Evolutionary conservation across 1,284 basidiomycete genomes (phyloP), one percentile per base, ranked within the genome.

Genomic region (Veloboletus limbatus): DNA sequence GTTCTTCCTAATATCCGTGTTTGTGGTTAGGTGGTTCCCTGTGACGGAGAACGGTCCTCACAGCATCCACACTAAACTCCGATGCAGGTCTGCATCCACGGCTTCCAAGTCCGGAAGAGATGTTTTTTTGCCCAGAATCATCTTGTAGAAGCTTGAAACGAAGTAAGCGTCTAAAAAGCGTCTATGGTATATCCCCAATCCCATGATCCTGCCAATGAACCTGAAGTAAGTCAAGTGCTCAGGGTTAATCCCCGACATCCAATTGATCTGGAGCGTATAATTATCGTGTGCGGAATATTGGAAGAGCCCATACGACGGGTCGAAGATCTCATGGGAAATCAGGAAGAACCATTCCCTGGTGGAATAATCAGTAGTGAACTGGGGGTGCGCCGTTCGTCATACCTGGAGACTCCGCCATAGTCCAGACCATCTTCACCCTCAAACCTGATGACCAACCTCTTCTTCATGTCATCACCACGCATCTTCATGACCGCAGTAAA

Each of bases 201-300:
- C 96, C 55, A 98, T 77, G 51, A 88, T 86, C 44, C 97, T 84
- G 16, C 97, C 96, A 54, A 98, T 97, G 68, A 99, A 99, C 75
- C 97, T 97, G 85, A 99, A 99, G 75, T 99, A 99, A 73, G 94
- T 97, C 58, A 99, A 71, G 70, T 99, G 97, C 68, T 99, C 97
- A 0, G 96, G 97, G 69, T 99, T 99, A 65, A 99, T 92, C 47
- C 90, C 92, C 13, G 93, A 97, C 57, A 95, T 94, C 41, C 94
- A 94, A 70, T 97, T 97, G 72, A 97, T 96, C 72, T 97, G 95
- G 10, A 98, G 82, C 5, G 97, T 99, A 72, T 98, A 98, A 73
- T 98, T 98, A 78, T 98, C 97, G 69, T 97, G 94, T 11, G 97
- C 91, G 2, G 96, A 98, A 71, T 99, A 99, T 73, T 99, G 95